These are phyloP conservation scores for Aristolochia contorta DNA, from an alignment of 164 flowering plant species.

Conservation along the genomic window DNA sequence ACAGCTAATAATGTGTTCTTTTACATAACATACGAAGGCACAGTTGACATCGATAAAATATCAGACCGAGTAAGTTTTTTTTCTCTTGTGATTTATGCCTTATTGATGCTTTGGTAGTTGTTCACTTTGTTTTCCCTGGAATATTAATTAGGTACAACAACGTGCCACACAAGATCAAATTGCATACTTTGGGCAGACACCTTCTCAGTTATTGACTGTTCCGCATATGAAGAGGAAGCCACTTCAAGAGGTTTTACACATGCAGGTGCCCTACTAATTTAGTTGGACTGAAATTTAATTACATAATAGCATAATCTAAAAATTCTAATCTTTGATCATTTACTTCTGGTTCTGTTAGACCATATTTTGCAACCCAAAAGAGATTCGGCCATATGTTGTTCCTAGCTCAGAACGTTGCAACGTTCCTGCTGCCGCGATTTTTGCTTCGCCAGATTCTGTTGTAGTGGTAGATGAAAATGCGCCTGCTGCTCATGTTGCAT, in stretches of 20 bases:
- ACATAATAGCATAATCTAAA: no score
- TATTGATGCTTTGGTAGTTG: background rate
- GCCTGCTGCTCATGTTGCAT: slow-evolving; percentile 90
- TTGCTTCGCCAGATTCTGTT: slow-evolving; percentile 73
- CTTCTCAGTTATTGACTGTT: slow-evolving; percentile 80
- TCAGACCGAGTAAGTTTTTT: slow-evolving; percentile 64
- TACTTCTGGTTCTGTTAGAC: slow-evolving; percentile 38
- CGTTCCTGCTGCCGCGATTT: slow-evolving; percentile 85
- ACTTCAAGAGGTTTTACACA: slow-evolving; percentile 72
- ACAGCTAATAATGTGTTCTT: slow-evolving; percentile 90
- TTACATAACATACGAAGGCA: slow-evolving; percentile 94
- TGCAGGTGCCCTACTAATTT: slow-evolving; percentile 51
- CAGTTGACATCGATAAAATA: slow-evolving; percentile 93
- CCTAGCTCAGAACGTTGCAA: slow-evolving; percentile 89
- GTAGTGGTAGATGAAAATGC: slow-evolving; percentile 73
- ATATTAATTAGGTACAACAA: slow-evolving; percentile 57
- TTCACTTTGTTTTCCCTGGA: slow-evolving; percentile 3
- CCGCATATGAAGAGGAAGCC: slow-evolving; percentile 85
- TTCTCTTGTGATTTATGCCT: slow-evolving; percentile 4
- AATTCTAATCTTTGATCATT: background rate
- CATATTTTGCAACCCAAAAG: slow-evolving; percentile 86
- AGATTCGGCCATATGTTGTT: slow-evolving; percentile 61
- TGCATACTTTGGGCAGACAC: slow-evolving; percentile 98
- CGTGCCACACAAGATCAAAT: slow-evolving; percentile 97
- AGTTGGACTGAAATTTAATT: background rate